Evolutionary conservation across 2,329 filamentous ascomycete genomes (phyloP).

Genomic region (Xylariales sp.): DNA sequence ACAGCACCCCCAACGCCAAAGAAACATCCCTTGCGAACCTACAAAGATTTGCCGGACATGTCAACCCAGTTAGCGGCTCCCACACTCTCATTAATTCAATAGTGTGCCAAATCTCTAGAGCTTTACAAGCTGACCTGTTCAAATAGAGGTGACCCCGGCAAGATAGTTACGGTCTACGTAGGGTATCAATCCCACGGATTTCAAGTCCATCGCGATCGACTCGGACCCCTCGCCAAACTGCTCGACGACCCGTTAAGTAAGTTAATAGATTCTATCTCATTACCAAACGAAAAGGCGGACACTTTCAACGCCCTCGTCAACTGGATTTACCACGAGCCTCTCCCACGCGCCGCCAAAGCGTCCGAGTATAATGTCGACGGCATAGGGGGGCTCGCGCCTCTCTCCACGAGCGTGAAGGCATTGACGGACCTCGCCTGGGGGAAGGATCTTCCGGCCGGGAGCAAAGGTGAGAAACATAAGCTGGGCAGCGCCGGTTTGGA

Average conservation of each 20-base stretch:
- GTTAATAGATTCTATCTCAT: neutral
- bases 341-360: constrained; percentile 11
- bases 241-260: neutral
- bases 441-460: neutral
- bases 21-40: neutral
- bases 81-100: neutral
- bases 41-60: constrained; percentile 22
- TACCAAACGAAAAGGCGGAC: constrained; percentile 6
- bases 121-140: neutral
- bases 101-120: too few relatives aligned
- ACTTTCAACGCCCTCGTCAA: constrained; percentile 14
- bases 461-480: neutral
- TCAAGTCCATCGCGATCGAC: constrained; percentile 7
- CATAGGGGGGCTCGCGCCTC: neutral
- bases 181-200: neutral
- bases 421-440: neutral
- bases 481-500: neutral
- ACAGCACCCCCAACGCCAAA: neutral
- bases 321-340: constrained; percentile 15
- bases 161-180: constrained; percentile 8
- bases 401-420: neutral
- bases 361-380: neutral
- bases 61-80: constrained; percentile 5
- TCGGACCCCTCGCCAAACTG: constrained; percentile 7
- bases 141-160: neutral